Evolutionary conservation across 768 basidiomycete genomes (phyloP), one percentile per base, ranked within the genome.

Genomic region (Suillus paluster): DNA sequence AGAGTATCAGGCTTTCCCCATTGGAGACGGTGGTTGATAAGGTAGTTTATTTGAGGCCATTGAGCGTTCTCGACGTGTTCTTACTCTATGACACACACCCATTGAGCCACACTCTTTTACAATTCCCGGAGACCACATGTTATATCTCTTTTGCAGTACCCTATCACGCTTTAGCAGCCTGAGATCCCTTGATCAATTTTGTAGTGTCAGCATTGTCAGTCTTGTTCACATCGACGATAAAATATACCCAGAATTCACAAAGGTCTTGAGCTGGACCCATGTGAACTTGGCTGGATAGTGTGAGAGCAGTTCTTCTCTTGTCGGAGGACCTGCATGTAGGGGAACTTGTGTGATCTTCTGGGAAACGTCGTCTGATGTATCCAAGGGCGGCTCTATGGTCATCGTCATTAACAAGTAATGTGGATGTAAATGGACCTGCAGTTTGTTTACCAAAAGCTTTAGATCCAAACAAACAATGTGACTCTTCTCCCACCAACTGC

Each of bases 141-240:
- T 67, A 66, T 95, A 95, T 53, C 91, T 78, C 52, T 75, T 66
- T 73, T 95, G 92, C 39, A 95, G 81, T 57, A 74, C 78, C 64
- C 75, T 84, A 68, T 94, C 86, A 21, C 92, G 86, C 70, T 91
- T 92, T 54, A 95, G 79, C 41, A 93, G 79, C 2, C 91, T 91
- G 49, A 95, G 84, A 70, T 95, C 91, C 44, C 92, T 94, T 62
- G 1, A 34, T 17, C 23, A 9, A 49, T 12, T 1, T 52, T 21
- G 21, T 14, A 36, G 7, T 15, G 34, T 54, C 52, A 34, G 63
- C 7, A 19, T 36, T 8, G 19, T 10, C 19, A 2, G 44, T 39
- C 58, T 30, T 30, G 30, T 30, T 30, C 30, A 30, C 6, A 30
- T 30, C 6, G 30, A 30, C 30, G 6, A 30, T 3, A 30, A 3